phyloP scores from a whole-genome alignment of 2,329 filamentous ascomycete genomes.

The Lachnellula arida region DNA sequence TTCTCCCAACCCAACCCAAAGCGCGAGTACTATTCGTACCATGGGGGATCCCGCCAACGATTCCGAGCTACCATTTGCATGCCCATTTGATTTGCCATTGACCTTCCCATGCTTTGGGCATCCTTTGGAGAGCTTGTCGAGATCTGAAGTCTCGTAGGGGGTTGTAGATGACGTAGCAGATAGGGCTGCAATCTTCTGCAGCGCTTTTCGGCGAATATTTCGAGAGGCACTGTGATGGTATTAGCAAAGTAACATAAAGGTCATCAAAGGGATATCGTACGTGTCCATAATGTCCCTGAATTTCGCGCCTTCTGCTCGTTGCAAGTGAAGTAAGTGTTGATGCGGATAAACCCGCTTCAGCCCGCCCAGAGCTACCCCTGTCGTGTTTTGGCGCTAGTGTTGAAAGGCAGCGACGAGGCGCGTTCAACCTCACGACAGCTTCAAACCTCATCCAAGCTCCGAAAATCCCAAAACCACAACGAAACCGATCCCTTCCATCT shows the following conservation, averaged over 20 bases:
- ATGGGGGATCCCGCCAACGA: slow-evolving; percentile 54
- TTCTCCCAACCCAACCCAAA: not conserved
- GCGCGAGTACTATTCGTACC: slow-evolving; percentile 38
- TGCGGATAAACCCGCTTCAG: not conserved
- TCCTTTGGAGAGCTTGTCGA: slow-evolving; percentile 57
- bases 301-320: not conserved
- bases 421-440: slow-evolving; percentile 15
- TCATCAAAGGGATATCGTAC: slow-evolving; percentile 7
- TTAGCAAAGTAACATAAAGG: slow-evolving; percentile 14
- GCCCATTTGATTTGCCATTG: slow-evolving; percentile 46
- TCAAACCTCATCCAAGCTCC: slow-evolving; percentile 4
- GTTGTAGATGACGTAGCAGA: slow-evolving; percentile 51
- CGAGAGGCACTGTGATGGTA: slow-evolving; percentile 35
- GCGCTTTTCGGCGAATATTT: slow-evolving; percentile 56
- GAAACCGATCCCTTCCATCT: not conserved
- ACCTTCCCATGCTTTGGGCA: slow-evolving; percentile 43
- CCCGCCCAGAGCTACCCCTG: not conserved
- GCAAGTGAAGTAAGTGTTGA: not conserved
- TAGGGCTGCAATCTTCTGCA: slow-evolving; percentile 61
- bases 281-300: slow-evolving; percentile 18
- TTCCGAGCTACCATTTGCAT: slow-evolving; percentile 35
- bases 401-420: slow-evolving; percentile 24
- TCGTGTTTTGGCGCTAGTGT: slow-evolving; percentile 16
- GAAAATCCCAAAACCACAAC: slow-evolving; percentile 1
- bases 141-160: slow-evolving; percentile 57